Percentiles rank a stretch among this genome's conserved stretches.
Conservation (phyloP, 208 protist species). For the Eutreptiella sp. region DNA sequence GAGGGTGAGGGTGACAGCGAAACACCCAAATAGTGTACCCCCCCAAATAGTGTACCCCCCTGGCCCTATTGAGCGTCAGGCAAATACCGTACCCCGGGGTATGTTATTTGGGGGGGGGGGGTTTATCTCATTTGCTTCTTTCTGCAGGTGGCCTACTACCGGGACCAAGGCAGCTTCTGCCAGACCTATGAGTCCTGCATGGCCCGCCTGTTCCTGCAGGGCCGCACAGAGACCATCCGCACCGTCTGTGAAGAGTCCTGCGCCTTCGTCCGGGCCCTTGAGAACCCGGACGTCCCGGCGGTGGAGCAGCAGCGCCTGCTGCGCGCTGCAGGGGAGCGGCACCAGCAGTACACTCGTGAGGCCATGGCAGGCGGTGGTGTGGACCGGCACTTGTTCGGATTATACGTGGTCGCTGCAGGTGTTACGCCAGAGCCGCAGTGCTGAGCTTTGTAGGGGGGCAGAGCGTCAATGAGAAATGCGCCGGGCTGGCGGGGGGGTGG, state of each 20-base stretch:
- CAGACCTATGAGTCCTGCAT: constrained; percentile 56
- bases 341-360: constrained; percentile 47
- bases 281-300: constrained; percentile 22
- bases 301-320: constrained; percentile 48
- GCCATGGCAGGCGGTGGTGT: constrained; percentile 64
- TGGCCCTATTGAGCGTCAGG: too few relatives aligned
- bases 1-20: too few relatives aligned
- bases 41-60: too few relatives aligned
- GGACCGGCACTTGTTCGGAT: constrained; percentile 73
- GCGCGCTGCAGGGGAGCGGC: constrained; percentile 42
- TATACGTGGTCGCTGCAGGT: constrained; percentile 63
- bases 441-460: too few relatives aligned
- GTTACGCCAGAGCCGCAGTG: too few relatives aligned
- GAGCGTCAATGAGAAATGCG: too few relatives aligned
- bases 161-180: constrained; percentile 56
- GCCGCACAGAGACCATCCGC: constrained; percentile 65
- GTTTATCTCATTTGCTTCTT: too few relatives aligned
- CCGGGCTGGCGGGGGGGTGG: too few relatives aligned
- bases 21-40: too few relatives aligned
- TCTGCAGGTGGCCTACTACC: constrained; percentile 70
- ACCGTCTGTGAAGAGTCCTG: constrained; percentile 56
- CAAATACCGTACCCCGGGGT: too few relatives aligned
- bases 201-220: constrained; percentile 66
- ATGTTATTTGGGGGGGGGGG: too few relatives aligned
- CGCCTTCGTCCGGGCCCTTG: constrained; percentile 46